phyloP scores from a whole-genome alignment of 352 stramenopile species.

The Globisporangium spinosum region DNA sequence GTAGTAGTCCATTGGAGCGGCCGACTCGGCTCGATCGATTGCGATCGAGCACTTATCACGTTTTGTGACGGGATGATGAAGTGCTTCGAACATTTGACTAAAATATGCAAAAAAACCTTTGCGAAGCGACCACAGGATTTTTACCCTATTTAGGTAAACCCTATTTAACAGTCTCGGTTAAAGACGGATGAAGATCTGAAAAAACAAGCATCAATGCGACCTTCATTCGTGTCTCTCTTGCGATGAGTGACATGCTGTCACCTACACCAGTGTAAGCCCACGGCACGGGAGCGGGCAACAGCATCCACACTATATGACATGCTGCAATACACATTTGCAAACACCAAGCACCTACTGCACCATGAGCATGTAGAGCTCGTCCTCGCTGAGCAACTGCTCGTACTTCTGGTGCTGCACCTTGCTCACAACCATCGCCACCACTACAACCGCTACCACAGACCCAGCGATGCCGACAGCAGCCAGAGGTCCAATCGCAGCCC shows the following conservation, averaged over 20 bases:
- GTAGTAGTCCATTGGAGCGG: slow-evolving; percentile 65
- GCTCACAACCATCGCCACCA: not conserved
- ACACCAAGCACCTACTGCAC: not conserved
- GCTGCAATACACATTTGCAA: not conserved
- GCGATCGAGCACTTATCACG: no score
- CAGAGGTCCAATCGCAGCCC: not conserved
- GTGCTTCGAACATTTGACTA: no score
- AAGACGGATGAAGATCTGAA: no score
- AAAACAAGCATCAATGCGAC: no score
- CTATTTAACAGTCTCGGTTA: no score
- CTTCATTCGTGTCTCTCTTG: no score
- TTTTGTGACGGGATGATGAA: no score
- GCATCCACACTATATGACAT: no score
- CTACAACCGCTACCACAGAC: not conserved
- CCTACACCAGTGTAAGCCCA: not conserved
- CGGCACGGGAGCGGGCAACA: not conserved
- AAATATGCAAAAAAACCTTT: no score
- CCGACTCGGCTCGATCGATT: not conserved
- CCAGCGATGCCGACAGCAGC: not conserved
- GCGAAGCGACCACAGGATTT: no score
- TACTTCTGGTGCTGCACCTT: not conserved
- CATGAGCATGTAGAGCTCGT: slow-evolving; percentile 6
- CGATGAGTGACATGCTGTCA: no score
- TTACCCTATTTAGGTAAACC: no score
- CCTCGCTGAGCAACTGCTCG: not conserved